Conservation (phyloP, 2,329 filamentous ascomycete genomes). For the Cryphonectria parasitica region DNA sequence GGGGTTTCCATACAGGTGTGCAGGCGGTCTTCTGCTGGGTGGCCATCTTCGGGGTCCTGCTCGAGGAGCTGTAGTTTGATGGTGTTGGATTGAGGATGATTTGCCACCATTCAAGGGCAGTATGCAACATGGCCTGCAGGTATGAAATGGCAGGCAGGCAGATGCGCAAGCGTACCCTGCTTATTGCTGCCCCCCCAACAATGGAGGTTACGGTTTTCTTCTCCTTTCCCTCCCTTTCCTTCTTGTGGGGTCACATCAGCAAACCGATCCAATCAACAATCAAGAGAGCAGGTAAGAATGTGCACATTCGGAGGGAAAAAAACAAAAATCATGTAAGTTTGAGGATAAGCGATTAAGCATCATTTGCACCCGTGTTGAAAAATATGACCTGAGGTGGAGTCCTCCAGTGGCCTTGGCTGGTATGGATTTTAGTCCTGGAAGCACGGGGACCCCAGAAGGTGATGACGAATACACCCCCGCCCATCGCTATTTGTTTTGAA, state of each 20-base stretch:
- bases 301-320: not conserved
- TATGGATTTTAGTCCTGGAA: not conserved
- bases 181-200: not conserved
- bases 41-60: not conserved
- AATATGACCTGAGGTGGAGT: not conserved
- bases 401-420: too few relatives aligned
- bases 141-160: not conserved
- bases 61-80: not conserved
- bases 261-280: too few relatives aligned
- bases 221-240: too few relatives aligned
- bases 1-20: not conserved
- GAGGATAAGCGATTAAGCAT: not conserved
- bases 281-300: not conserved
- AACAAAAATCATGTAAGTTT: not conserved
- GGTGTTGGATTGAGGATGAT: not conserved
- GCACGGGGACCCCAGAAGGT: not conserved
- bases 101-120: not conserved
- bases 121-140: not conserved
- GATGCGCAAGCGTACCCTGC: too few relatives aligned
- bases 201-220: too few relatives aligned
- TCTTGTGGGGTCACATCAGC: too few relatives aligned
- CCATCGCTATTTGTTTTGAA: conserved; percentile 28
- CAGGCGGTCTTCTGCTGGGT: not conserved
- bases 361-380: not conserved
- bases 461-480: conserved; percentile 21